These are phyloP conservation scores for Leccinum imitatum DNA, from an alignment of 768 basidiomycete genomes.

Conservation along the genomic window DNA sequence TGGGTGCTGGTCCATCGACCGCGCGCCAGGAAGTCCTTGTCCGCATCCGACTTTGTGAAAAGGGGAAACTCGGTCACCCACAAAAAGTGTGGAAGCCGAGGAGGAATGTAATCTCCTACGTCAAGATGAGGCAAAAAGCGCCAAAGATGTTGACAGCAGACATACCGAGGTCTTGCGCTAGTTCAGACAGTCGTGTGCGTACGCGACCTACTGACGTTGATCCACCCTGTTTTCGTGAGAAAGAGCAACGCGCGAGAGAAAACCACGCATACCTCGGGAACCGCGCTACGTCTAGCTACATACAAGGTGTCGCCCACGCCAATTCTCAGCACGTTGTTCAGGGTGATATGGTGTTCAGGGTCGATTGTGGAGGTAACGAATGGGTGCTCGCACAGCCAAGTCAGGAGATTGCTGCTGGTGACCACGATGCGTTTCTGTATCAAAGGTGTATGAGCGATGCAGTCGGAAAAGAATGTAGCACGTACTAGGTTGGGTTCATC, in stretches of 20 bases:
- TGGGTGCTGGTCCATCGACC: slow-evolving; percentile 93
- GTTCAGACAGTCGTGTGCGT: slow-evolving; percentile 63
- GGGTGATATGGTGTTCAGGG: slow-evolving; percentile 29
- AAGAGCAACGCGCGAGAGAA: slow-evolving; percentile 2
- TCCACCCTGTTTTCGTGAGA: slow-evolving; percentile 62
- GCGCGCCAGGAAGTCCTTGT: slow-evolving; percentile 82
- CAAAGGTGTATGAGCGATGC: slow-evolving; percentile 11
- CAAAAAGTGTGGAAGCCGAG: slow-evolving; percentile 73
- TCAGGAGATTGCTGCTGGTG: slow-evolving; percentile 42
- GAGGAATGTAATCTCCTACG: slow-evolving; percentile 56
- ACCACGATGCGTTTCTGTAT: slow-evolving; percentile 50
- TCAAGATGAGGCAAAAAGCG: slow-evolving; percentile 10
- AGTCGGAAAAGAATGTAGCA: background rate
- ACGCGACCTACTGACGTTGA: slow-evolving; percentile 78
- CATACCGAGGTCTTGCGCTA: slow-evolving; percentile 64
- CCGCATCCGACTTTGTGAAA: slow-evolving; percentile 81
- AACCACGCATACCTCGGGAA: slow-evolving; percentile 48
- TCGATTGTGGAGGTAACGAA: slow-evolving; percentile 24
- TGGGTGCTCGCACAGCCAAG: slow-evolving; percentile 47
- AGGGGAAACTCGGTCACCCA: slow-evolving; percentile 98
- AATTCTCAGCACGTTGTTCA: slow-evolving; percentile 46
- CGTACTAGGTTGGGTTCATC: slow-evolving; percentile 30
- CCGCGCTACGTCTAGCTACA: slow-evolving; percentile 50
- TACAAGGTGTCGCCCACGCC: slow-evolving; percentile 55
- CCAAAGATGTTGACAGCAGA: slow-evolving; percentile 13